Base-by-base conservation (phyloP, 2,329 filamentous ascomycete genomes). In the Epichloe uncinata region DNA sequence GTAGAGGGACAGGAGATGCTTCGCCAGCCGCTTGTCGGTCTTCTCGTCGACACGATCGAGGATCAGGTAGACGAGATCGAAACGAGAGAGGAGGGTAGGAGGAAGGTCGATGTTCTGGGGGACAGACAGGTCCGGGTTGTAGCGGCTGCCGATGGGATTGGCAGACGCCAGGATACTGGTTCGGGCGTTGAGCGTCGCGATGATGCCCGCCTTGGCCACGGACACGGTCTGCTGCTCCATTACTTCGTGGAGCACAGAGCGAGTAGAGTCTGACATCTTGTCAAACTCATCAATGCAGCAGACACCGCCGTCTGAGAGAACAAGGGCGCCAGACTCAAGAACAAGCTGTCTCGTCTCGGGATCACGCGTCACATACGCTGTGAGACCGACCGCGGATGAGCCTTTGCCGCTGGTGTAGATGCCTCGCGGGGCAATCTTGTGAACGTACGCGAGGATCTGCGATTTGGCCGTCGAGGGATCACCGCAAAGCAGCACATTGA, bases 41-140 rank as follows among this genome's bases (percentile, higher is more conserved):
- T 85, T 84, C 69, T 97, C 93, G 61, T 97, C 91, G 47, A 94
- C 84, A 7, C 87, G 87, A 64, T 98, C 93, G 45, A 98, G 81
- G 42, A 98, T 93, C 1, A 98, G 81, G 63, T 98, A 98, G 47
- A 98, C 91, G 6, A 98, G 74, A 65, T 98, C 93, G 64, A 98
- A 98, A 74, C 93, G 85, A 5, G 90, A 96, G 48, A 98, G 78
- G 6, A 98, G 75, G 0, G 93, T 98, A 0, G 93, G 93, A 0
- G 93, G 93, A 8, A 98, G 79, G 62, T 98, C 93, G 59, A 98
- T 98, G 67, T 98, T 98, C 61, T 97, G 90, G 3, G 93, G 93
- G 13, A 98, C 93, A 0, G 93, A 90, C 22, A 98, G 72, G 61
- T 95, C 91, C 3, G 88, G 86, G 67, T 98, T 97, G 72, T 98